Percentiles rank a stretch among this genome's conserved stretches.
These are phyloP conservation scores for Lolium rigidum DNA, from an alignment of 176 grass and related monocot genomes.

Conservation along the genomic window DNA sequence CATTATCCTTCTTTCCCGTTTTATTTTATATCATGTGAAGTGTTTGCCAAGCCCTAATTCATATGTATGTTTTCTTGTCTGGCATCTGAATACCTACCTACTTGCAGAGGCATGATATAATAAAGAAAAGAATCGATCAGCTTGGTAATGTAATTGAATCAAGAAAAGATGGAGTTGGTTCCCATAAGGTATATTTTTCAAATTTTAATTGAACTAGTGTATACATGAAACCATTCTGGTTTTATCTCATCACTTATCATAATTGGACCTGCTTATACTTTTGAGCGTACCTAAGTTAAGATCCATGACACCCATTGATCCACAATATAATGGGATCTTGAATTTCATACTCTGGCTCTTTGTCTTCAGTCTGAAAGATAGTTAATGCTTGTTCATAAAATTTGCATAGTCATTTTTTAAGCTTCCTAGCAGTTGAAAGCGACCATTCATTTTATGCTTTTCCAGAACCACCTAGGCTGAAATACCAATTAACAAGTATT, in stretches of 20 bases:
- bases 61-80: conserved; percentile 41
- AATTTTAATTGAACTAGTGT: conserved; percentile 29
- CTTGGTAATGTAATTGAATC: conserved; percentile 90
- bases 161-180: conserved; percentile 86
- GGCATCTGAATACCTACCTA: conserved; percentile 31
- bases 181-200: conserved; percentile 70
- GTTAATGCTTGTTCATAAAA: background rate
- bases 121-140: conserved; percentile 90
- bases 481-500: background rate
- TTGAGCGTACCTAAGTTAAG: background rate
- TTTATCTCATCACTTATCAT: conserved; percentile 27
- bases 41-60: conserved; percentile 19
- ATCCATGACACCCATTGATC: background rate
- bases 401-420: background rate
- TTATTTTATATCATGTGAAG: conserved; percentile 40
- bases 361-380: conserved; percentile 32
- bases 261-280: conserved; percentile 22
- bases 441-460: conserved; percentile 28
- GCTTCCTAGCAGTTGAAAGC: conserved; percentile 2
- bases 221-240: conserved; percentile 19
- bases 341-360: background rate
- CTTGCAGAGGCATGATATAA: conserved; percentile 94
- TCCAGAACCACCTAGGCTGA: conserved; percentile 15
- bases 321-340: background rate
- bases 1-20: conserved; percentile 37